Evolutionary conservation across 2,329 filamentous ascomycete genomes (phyloP), one percentile per base, ranked within the genome.

Genomic region (Microcyclospora tardicrescens): DNA sequence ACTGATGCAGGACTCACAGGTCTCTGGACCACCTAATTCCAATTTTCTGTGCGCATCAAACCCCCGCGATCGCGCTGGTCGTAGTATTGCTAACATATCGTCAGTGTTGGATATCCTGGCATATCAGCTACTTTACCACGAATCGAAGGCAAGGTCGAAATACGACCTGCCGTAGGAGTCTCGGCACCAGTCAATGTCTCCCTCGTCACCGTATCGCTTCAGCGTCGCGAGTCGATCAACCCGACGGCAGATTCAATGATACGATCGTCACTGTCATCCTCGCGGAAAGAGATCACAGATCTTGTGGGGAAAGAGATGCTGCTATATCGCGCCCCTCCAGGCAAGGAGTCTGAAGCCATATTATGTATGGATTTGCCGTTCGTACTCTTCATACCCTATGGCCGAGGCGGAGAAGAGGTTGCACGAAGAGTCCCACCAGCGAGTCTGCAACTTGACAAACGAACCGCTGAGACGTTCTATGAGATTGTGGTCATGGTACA

Each of bases 291-390:
- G 57, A 81, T 86, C 24, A 81, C 79, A 32, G 89, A 96, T 61
- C 77, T 94, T 33, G 89, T 98, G 34, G 91, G 91, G 49, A 95
- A 95, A 61, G 91, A 98, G 65, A 81, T 94, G 64, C 70, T 96
- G 28, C 67, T 98, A 39, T 96, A 89, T 60, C 78, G 87, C 49
- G 94, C 87, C 61, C 73, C 81, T 1, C 73, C 81, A 2, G 87
- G 86, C 34, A 82, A 77, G 58, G 85, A 94, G 56, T 79, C 80
- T 34, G 91, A 96, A 58, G 84, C 76, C 53, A 81, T 98, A 42
- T 79, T 95, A 46, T 80, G 82, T 51, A 96, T 98, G 91, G 91
- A 98, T 61, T 68, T 98, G 13, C 91, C 91, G 1, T 98, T 98
- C 58, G 84, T 96, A 32, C 75, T 98, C 42, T 96, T 96, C 62